Conservation (phyloP, 202 grass and related monocot genomes). For the Setaria viridis region DNA sequence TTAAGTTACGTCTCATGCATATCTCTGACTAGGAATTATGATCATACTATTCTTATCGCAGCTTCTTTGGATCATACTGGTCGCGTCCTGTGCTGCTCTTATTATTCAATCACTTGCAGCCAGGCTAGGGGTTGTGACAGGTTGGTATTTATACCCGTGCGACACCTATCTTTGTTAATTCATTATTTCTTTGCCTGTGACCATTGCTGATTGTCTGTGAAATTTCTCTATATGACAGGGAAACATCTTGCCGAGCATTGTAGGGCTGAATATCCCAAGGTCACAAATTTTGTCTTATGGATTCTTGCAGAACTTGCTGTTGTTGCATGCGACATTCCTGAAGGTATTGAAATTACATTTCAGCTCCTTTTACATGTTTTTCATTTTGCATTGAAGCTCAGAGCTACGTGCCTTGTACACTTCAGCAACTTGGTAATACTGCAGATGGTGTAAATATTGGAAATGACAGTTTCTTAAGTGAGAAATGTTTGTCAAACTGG, state of each 20-base stretch:
- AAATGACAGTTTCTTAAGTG: conserved; percentile 9
- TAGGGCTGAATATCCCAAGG: conserved; percentile 90
- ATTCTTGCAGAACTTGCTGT: conserved; percentile 97
- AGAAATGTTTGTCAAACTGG: conserved; percentile 9
- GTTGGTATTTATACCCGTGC: conserved; percentile 49
- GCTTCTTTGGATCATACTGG: conserved; percentile 99
- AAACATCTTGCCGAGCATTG: conserved; percentile 99
- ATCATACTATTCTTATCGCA: conserved; percentile 44
- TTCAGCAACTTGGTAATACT: conserved; percentile 11
- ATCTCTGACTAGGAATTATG: conserved; percentile 32
- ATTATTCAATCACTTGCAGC: conserved; percentile 95
- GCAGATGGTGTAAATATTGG: conserved; percentile 20
- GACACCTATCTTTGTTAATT: conserved; percentile 21
- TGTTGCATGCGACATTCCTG: conserved; percentile 96
- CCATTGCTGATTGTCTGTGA: conserved; percentile 19
- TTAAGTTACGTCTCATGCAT: conserved; percentile 9
- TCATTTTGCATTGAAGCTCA: neutral
- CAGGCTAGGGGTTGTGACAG: conserved; percentile 95
- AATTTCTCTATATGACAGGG: conserved; percentile 52
- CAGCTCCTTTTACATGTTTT: neutral
- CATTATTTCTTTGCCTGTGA: neutral
- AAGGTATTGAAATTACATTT: conserved; percentile 68
- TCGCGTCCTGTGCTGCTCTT: conserved; percentile 95
- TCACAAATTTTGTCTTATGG: conserved; percentile 90
- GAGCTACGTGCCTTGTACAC: neutral